Conservation (phyloP, 2,329 filamentous ascomycete species). For the Aquanectria penicillioides region DNA sequence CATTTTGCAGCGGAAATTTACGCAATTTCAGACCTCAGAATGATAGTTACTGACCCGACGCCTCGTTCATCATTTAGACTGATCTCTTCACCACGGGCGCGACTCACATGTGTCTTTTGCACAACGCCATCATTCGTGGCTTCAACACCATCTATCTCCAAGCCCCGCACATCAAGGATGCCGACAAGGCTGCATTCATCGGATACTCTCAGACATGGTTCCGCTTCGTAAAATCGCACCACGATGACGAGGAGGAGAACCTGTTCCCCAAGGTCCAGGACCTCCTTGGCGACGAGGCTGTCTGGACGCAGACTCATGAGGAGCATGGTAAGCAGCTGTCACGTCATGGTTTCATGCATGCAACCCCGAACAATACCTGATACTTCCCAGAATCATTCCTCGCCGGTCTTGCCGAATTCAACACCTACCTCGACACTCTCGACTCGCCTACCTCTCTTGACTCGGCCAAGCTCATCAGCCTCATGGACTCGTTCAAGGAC, state of each 20-base stretch:
- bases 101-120: slow-evolving; percentile 69
- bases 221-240: slow-evolving; percentile 68
- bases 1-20: neutral
- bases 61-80: slow-evolving; percentile 47
- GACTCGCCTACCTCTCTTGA: slow-evolving; percentile 54
- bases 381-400: slow-evolving; percentile 56
- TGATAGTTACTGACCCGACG: neutral
- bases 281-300: slow-evolving; percentile 58
- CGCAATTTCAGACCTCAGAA: too few species aligned
- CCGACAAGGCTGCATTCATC: slow-evolving; percentile 66
- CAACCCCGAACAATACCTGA: neutral
- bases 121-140: slow-evolving; percentile 71
- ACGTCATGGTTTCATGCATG: neutral
- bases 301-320: slow-evolving; percentile 63
- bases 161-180: slow-evolving; percentile 59
- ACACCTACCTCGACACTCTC: slow-evolving; percentile 60
- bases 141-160: slow-evolving; percentile 73
- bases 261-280: slow-evolving; percentile 66
- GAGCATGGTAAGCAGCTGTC: slow-evolving; percentile 59
- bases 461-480: slow-evolving; percentile 54
- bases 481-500: slow-evolving; percentile 62
- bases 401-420: slow-evolving; percentile 60
- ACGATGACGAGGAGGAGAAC: slow-evolving; percentile 67
- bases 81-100: slow-evolving; percentile 69
- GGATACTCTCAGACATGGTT: slow-evolving; percentile 67